phyloP scores from a whole-genome alignment of 2,329 filamentous ascomycete genomes.

The Hypoxylon sp. region DNA sequence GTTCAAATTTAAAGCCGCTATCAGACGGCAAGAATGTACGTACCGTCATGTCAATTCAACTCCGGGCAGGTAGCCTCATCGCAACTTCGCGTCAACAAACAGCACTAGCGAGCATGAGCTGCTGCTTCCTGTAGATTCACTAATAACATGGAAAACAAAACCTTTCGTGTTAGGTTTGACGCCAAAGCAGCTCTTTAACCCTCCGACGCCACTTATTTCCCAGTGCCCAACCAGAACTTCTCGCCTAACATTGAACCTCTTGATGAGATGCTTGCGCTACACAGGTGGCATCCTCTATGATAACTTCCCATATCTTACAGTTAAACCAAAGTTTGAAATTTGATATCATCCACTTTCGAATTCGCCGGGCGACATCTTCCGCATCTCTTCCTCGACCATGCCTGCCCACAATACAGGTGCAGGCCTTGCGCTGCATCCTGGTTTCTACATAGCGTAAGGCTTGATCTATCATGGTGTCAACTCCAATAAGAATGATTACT shows the following conservation, averaged over 20 bases:
- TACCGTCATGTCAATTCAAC: slow-evolving; percentile 6
- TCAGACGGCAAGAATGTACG: not conserved
- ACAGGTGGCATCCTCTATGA: slow-evolving; percentile 5
- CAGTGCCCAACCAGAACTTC: not conserved
- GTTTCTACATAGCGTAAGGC: slow-evolving; percentile 36
- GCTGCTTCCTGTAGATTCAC: slow-evolving; percentile 9
- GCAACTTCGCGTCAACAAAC: slow-evolving; percentile 6
- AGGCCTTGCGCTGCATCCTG: slow-evolving; percentile 21
- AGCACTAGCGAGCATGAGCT: not conserved
- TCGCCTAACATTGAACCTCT: not conserved
- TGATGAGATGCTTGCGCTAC: not conserved
- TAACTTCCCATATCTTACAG: not conserved
- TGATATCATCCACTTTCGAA: slow-evolving; percentile 2
- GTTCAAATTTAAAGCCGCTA: not conserved
- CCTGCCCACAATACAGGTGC: not conserved
- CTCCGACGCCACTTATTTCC: not conserved
- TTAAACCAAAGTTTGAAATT: not conserved
- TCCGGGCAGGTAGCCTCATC: slow-evolving; percentile 8
- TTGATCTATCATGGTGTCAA: not conserved
- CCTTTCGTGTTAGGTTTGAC: not conserved
- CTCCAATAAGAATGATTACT: not conserved
- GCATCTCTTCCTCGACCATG: slow-evolving; percentile 1
- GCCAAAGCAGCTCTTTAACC: slow-evolving; percentile 10
- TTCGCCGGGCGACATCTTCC: not conserved
- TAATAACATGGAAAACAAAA: slow-evolving; percentile 3